These are phyloP conservation scores for Protostelium mycophagum DNA, from an alignment of 78 protist species.

Conservation along the genomic window DNA sequence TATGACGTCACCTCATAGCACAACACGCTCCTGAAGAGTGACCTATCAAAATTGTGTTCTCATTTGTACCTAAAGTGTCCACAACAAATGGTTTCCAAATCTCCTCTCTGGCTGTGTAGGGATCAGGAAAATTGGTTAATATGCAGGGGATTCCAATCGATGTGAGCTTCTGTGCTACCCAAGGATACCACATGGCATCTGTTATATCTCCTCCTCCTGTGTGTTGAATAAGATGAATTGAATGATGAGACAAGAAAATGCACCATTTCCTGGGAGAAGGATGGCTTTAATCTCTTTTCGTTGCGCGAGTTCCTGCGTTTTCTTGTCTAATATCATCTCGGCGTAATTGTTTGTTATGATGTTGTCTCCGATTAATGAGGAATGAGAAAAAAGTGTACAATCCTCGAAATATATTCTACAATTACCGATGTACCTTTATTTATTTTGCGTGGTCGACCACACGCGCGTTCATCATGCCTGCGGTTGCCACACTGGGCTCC, in stretches of 20 bases:
- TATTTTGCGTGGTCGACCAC: too few relatives aligned
- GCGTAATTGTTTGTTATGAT: too few relatives aligned
- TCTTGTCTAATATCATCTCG: neutral
- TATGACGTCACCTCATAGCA: neutral
- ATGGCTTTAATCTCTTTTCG: neutral
- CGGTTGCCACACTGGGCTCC: too few relatives aligned
- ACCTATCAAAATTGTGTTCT: neutral
- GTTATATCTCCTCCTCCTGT: neutral
- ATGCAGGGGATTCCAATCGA: neutral
- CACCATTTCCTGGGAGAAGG: neutral
- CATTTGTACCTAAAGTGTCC: neutral
- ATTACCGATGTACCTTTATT: too few relatives aligned
- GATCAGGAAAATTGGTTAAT: neutral
- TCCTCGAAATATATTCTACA: too few relatives aligned
- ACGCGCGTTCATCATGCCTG: too few relatives aligned
- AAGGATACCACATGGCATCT: neutral
- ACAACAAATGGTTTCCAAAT: neutral
- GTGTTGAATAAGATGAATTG: too few relatives aligned
- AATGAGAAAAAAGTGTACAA: too few relatives aligned
- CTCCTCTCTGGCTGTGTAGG: neutral
- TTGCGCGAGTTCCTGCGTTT: neutral
- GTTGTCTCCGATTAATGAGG: too few relatives aligned
- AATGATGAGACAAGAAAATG: neutral
- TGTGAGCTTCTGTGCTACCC: neutral
- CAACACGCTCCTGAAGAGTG: neutral